These are phyloP conservation scores for Xylaria sp. DNA, from an alignment of 2,329 filamentous ascomycete genomes.

Conservation along the genomic window DNA sequence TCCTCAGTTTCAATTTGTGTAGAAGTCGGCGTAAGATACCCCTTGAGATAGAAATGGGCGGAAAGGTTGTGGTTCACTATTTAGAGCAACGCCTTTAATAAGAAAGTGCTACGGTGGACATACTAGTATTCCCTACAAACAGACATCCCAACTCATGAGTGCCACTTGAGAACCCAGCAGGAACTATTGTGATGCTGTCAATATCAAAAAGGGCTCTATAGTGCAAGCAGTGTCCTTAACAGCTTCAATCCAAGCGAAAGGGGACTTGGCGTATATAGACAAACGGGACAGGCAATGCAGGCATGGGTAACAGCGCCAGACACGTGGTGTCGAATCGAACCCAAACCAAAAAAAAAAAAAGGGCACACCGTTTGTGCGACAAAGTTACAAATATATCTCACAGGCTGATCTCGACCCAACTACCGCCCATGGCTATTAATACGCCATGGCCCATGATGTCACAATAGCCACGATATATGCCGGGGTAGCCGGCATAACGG, in stretches of 20 bases:
- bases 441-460: constrained; percentile 14
- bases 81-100: constrained; percentile 7
- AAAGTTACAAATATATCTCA: neutral
- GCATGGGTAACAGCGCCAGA: constrained; percentile 4
- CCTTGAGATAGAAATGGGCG: constrained; percentile 22
- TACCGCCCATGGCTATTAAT: constrained; percentile 18
- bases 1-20: constrained; percentile 2
- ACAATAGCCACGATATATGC: constrained; percentile 10
- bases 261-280: neutral
- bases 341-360: neutral
- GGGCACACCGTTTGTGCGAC: constrained; percentile 12
- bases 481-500: constrained; percentile 21
- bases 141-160: neutral
- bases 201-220: neutral
- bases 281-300: neutral
- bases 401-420: neutral
- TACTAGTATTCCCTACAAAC: constrained; percentile 5
- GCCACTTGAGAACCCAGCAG: neutral
- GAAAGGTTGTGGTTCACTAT: constrained; percentile 1
- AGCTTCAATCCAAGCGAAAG: neutral
- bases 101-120: constrained; percentile 1
- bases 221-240: neutral
- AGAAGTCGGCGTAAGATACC: constrained; percentile 34
- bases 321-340: neutral
- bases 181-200: neutral